Conservation (phyloP, 2,329 filamentous ascomycete species). For the Xylaria sp. region DNA sequence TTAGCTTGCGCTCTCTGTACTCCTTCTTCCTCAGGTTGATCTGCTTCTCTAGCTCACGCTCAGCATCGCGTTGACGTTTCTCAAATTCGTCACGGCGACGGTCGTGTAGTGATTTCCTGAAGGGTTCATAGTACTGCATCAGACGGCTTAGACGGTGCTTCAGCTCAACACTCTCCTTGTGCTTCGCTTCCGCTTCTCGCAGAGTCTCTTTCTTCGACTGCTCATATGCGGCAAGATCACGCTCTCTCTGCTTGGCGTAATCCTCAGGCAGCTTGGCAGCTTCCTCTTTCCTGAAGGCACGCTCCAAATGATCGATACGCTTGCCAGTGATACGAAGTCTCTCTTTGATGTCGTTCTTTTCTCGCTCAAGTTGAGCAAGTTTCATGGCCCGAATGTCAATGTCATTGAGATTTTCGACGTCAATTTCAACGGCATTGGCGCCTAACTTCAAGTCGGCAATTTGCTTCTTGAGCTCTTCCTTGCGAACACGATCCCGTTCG, state of each 20-base stretch:
- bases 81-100: slow-evolving; percentile 95
- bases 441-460: slow-evolving; percentile 89
- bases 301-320: slow-evolving; percentile 95
- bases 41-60: slow-evolving; percentile 91
- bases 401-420: slow-evolving; percentile 80
- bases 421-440: slow-evolving; percentile 76
- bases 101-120: slow-evolving; percentile 81
- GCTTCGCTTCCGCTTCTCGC: slow-evolving; percentile 81
- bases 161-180: slow-evolving; percentile 88
- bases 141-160: slow-evolving; percentile 91
- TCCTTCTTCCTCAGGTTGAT: slow-evolving; percentile 89
- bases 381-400: slow-evolving; percentile 95
- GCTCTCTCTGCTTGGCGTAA: slow-evolving; percentile 80
- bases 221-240: slow-evolving; percentile 81
- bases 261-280: slow-evolving; percentile 87
- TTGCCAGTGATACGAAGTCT: slow-evolving; percentile 90
- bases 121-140: slow-evolving; percentile 82
- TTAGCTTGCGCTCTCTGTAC: slow-evolving; percentile 78
- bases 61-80: slow-evolving; percentile 87
- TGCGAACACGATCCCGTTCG: slow-evolving; percentile 87
- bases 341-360: slow-evolving; percentile 96
- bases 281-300: slow-evolving; percentile 95
- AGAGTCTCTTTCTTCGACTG: slow-evolving; percentile 77
- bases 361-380: slow-evolving; percentile 92
- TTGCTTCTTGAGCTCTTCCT: slow-evolving; percentile 92